These are phyloP conservation scores for Fusarium redolens DNA, from an alignment of 2,329 filamentous ascomycete genomes.

Conservation along the genomic window DNA sequence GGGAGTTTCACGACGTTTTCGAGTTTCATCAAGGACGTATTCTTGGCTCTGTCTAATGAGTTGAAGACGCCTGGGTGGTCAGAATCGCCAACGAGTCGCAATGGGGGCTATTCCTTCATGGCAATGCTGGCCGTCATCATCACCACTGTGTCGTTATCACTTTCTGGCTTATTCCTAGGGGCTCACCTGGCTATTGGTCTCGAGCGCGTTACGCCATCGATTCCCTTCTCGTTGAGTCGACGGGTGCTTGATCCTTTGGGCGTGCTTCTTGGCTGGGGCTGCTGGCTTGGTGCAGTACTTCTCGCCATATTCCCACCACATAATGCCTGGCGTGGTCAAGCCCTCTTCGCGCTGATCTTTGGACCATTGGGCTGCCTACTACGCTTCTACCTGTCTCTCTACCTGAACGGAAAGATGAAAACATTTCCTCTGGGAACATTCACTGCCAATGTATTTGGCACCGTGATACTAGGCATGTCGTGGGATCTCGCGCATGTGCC, in stretches of 20 bases:
- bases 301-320: conserved; percentile 78
- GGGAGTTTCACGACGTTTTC: conserved; percentile 93
- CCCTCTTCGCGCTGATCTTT: conserved; percentile 82
- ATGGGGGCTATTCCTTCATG: conserved; percentile 84
- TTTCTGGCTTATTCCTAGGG: conserved; percentile 77
- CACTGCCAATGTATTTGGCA: conserved; percentile 81
- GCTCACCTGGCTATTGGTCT: conserved; percentile 77
- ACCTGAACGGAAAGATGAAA: conserved; percentile 74
- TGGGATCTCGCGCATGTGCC: conserved; percentile 81
- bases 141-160: conserved; percentile 75
- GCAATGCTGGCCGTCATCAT: conserved; percentile 82
- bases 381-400: conserved; percentile 77
- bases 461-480: conserved; percentile 77
- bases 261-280: conserved; percentile 74
- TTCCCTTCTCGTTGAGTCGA: conserved; percentile 68
- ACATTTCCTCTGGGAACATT: conserved; percentile 90
- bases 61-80: conserved; percentile 58
- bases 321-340: conserved; percentile 79
- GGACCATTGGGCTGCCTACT: conserved; percentile 82
- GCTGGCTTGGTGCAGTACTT: conserved; percentile 82
- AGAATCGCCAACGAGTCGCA: conserved; percentile 59
- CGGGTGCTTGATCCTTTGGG: conserved; percentile 71
- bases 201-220: conserved; percentile 67
- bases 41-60: conserved; percentile 82
- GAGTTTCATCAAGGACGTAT: conserved; percentile 82